These are phyloP conservation scores for Solanum virginianum DNA, from an alignment of 257 asterid genomes.

Conservation along the genomic window DNA sequence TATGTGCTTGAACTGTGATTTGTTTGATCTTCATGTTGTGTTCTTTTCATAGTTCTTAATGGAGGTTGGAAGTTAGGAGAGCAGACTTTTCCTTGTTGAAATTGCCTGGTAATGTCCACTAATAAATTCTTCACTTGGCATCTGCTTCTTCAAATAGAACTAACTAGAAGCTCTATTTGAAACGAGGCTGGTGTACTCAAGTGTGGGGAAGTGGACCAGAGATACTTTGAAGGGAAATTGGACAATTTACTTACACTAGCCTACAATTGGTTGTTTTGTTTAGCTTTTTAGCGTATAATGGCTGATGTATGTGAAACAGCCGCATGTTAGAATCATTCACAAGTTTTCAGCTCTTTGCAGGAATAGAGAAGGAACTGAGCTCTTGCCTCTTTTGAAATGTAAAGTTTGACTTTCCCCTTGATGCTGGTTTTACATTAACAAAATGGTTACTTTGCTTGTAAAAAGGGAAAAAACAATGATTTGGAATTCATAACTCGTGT, in stretches of 20 bases:
- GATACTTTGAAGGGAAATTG: not conserved
- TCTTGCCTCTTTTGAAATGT: not conserved
- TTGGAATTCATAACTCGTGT: not conserved
- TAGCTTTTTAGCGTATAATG: not conserved
- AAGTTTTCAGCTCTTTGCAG: not conserved
- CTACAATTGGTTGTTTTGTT: not conserved
- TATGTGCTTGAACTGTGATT: not conserved
- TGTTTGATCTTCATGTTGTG: not conserved
- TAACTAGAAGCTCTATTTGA: not conserved
- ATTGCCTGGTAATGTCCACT: not conserved
- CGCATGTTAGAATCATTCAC: not conserved
- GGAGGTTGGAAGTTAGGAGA: not conserved
- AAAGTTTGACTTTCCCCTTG: not conserved
- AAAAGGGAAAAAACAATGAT: not conserved
- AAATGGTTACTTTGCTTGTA: not conserved
- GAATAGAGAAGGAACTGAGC: not conserved
- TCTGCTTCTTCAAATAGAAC: not conserved
- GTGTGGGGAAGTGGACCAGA: not conserved
- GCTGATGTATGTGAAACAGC: not conserved
- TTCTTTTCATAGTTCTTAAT: not conserved
- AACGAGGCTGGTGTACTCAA: not conserved
- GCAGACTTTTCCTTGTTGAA: not conserved
- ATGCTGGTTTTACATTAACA: not conserved
- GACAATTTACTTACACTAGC: not conserved
- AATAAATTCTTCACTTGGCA: not conserved